phyloP scores from a whole-genome alignment of 148 eudicot species.

The Rhododendron ovatum region DNA sequence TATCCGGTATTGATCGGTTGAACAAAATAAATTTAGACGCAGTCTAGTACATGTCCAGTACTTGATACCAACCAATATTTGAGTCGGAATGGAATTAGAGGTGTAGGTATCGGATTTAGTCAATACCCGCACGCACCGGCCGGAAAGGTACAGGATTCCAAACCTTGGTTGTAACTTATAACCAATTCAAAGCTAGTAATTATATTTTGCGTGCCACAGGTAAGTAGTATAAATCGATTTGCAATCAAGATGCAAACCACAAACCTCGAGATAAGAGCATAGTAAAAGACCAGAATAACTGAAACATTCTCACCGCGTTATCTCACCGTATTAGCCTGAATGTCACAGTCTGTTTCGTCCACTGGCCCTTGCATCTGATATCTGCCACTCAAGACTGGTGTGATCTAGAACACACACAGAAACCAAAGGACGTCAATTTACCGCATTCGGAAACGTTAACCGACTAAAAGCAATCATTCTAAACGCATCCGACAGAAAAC shows the following conservation, averaged over 20 bases:
- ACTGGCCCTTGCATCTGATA: conserved; percentile 22
- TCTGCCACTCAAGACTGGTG: conserved; percentile 27
- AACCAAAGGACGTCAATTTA: not conserved
- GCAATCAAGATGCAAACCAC: not conserved
- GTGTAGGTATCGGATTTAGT: not conserved
- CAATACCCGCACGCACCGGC: not conserved
- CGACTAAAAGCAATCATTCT: not conserved
- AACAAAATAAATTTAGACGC: too few species aligned
- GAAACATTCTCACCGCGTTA: conserved; percentile 16
- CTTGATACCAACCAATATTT: too few species aligned
- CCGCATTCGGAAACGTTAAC: not conserved
- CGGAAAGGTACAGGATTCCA: not conserved
- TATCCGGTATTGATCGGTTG: too few species aligned
- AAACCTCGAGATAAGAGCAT: not conserved
- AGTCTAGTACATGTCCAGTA: too few species aligned
- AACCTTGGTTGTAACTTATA: not conserved
- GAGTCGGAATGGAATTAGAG: not conserved
- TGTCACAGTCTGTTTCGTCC: conserved; percentile 12
- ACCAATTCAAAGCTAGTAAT: not conserved
- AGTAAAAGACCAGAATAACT: not conserved
- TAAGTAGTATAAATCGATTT: not conserved
- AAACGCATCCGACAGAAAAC: not conserved
- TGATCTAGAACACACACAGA: conserved; percentile 17
- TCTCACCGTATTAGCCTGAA: conserved; percentile 29
- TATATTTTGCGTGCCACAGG: too few species aligned